Conservation (phyloP, 2,329 filamentous ascomycete species). For the Shiraia sp. region DNA sequence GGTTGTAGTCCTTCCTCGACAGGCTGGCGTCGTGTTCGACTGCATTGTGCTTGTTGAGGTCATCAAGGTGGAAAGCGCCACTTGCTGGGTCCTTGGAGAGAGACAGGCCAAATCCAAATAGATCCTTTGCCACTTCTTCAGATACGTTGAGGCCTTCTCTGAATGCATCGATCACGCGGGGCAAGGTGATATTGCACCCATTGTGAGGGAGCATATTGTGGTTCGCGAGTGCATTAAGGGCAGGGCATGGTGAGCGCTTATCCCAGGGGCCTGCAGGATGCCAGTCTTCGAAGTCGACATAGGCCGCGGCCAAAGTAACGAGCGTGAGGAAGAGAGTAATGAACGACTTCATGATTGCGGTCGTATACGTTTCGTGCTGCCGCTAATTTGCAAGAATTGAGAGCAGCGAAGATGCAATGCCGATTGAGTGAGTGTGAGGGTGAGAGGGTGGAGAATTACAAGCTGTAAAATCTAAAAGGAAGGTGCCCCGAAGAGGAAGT, state of each 20-base stretch:
- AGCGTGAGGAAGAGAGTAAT: background rate
- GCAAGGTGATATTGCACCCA: constrained; percentile 37
- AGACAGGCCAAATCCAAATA: constrained; percentile 21
- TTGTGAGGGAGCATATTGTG: constrained; percentile 36
- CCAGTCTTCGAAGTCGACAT: constrained; percentile 19
- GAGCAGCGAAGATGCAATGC: background rate
- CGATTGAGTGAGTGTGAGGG: no score
- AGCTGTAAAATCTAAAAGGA: no score
- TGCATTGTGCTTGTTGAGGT: constrained; percentile 37
- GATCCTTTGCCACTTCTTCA: constrained; percentile 27
- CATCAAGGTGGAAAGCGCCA: constrained; percentile 33
- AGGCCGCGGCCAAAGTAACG: background rate
- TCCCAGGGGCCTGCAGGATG: constrained; percentile 13
- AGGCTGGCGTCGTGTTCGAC: constrained; percentile 45
- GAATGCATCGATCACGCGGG: constrained; percentile 27
- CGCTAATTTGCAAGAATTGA: background rate
- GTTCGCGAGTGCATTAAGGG: constrained; percentile 40
- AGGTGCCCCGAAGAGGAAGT: no score
- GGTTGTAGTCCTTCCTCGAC: constrained; percentile 24
- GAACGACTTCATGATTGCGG: constrained; percentile 4
- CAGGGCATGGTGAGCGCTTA: constrained; percentile 34
- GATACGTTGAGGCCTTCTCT: constrained; percentile 37
- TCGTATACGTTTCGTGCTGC: background rate
- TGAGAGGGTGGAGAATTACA: no score
- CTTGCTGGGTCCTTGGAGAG: constrained; percentile 12